phyloP scores from a whole-genome alignment of 257 asterid genomes.

The Solanum corneliomulleri region DNA sequence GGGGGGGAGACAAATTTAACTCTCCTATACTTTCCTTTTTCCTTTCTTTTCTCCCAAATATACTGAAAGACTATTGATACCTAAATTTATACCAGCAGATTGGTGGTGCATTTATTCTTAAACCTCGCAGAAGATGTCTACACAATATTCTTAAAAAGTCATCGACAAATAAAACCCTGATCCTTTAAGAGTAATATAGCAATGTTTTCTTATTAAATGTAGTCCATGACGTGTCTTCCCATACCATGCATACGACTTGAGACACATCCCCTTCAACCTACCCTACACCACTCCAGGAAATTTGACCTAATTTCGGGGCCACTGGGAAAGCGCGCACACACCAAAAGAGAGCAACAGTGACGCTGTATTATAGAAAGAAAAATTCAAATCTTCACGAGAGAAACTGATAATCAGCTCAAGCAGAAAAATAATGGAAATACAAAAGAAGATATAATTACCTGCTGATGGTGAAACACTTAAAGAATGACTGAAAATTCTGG shows the following conservation, averaged over 20 bases:
- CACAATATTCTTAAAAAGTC: neutral
- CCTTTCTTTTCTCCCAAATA: neutral
- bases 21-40: neutral
- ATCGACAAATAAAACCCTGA: neutral
- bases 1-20: neutral
- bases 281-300: neutral
- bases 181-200: neutral
- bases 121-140: neutral
- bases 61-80: neutral
- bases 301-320: neutral
- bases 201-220: neutral
- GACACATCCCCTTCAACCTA: neutral
- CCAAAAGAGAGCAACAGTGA: neutral
- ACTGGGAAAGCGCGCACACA: neutral
- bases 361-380: neutral
- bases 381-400: neutral
- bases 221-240: neutral
- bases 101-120: neutral
- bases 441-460: conserved; percentile 34
- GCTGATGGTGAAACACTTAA: conserved; percentile 28
- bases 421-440: neutral
- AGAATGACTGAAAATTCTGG: conserved; percentile 51
- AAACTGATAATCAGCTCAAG: neutral
- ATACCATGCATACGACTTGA: neutral
- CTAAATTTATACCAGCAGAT: neutral